Conservation (phyloP, 2,329 filamentous ascomycete species). For the Fusarium succisae region DNA sequence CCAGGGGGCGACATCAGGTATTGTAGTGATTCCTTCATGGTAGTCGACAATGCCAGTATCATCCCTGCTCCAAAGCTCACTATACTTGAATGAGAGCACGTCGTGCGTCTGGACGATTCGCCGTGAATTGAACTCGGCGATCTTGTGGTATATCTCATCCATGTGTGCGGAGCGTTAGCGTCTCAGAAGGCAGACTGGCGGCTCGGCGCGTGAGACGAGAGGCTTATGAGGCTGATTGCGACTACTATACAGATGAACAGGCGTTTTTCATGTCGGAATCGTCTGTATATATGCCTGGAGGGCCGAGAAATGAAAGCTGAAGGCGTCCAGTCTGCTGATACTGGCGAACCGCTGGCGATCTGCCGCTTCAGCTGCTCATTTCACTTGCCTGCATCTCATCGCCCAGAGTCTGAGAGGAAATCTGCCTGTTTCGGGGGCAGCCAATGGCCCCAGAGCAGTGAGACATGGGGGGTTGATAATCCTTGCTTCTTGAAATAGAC, state of each 20-base stretch:
- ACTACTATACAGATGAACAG: background rate
- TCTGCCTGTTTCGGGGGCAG: background rate
- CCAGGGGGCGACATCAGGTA: constrained; percentile 32
- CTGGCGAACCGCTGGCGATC: constrained; percentile 6
- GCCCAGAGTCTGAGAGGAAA: background rate
- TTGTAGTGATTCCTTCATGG: constrained; percentile 5
- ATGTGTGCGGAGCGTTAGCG: constrained; percentile 27
- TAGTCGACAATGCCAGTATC: constrained; percentile 28
- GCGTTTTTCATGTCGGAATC: background rate
- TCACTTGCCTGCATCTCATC: constrained; percentile 8
- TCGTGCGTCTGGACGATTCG: constrained; percentile 23
- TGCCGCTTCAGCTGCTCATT: constrained; percentile 7
- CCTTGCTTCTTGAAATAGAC: constrained; percentile 6
- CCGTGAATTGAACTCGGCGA: constrained; percentile 40
- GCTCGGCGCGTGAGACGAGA: background rate
- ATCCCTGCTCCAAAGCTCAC: constrained; percentile 44
- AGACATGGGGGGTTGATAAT: constrained; percentile 23
- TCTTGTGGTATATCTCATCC: constrained; percentile 47
- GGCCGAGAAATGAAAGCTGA: background rate
- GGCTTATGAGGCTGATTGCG: background rate
- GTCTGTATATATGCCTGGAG: background rate
- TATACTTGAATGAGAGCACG: constrained; percentile 37
- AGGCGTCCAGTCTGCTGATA: background rate
- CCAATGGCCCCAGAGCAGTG: constrained; percentile 12
- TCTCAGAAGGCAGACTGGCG: background rate